Evolutionary conservation across 192 early-diverging fungal genomes (phyloP).

Genomic region (Mortierella hygrophila): DNA sequence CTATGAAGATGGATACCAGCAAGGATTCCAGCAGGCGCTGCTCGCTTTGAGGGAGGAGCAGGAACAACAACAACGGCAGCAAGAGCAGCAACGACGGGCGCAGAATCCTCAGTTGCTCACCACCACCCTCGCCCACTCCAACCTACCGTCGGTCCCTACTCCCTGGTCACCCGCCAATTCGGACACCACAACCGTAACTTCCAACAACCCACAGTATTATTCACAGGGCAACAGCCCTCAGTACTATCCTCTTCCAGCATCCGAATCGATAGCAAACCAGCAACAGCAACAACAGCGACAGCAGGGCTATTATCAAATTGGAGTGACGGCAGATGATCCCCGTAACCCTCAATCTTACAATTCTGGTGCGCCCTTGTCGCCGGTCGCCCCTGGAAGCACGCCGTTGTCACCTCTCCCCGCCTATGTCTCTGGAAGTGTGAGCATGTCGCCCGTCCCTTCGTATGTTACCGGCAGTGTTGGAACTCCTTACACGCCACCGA

Average conservation of each 20-base stretch:
- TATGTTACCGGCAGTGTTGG: neutral
- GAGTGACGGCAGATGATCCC: neutral
- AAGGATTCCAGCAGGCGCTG: neutral
- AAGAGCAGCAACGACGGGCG: neutral
- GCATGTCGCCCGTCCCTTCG: neutral
- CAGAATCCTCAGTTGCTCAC: neutral
- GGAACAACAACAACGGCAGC: neutral
- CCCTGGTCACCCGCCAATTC: neutral
- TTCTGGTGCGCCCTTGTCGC: neutral
- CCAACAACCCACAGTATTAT: constrained; percentile 7
- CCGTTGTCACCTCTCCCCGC: neutral
- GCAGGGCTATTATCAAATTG: neutral
- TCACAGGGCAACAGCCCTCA: neutral
- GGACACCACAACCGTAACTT: neutral
- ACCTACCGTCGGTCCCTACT: neutral
- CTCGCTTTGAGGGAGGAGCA: neutral
- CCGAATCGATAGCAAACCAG: neutral
- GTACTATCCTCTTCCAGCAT: neutral
- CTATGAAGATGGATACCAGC: neutral
- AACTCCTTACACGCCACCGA: neutral
- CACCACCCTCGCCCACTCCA: neutral
- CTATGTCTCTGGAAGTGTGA: neutral
- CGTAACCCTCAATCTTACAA: neutral
- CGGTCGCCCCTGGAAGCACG: neutral
- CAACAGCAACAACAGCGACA: neutral